Conservation (phyloP, 208 protist genomes). For the Wallacemonas sp. region DNA sequence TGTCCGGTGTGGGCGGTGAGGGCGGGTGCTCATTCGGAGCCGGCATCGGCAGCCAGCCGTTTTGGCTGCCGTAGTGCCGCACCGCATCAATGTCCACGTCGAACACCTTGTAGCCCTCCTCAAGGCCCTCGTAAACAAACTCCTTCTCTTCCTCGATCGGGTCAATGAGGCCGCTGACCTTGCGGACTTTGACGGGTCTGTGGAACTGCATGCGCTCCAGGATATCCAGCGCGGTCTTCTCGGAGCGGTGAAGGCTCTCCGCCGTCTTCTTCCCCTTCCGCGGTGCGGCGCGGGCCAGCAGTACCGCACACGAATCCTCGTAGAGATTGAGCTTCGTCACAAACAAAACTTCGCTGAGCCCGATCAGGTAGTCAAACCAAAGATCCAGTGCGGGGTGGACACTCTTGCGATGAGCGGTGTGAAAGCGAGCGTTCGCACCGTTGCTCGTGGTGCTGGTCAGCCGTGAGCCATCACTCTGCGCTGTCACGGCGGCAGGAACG, state of each 20-base stretch:
- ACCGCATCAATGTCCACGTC: slow-evolving; percentile 33
- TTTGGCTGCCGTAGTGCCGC: slow-evolving; percentile 4
- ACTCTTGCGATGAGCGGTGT: not conserved
- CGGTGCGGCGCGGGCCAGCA: slow-evolving; percentile 8
- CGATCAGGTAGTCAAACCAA: slow-evolving; percentile 52
- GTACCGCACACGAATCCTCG: slow-evolving; percentile 31
- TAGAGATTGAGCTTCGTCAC: slow-evolving; percentile 60
- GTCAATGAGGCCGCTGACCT: slow-evolving; percentile 32
- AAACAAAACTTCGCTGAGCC: slow-evolving; percentile 43
- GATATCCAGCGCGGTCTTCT: slow-evolving; percentile 5
- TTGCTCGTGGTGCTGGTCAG: not conserved
- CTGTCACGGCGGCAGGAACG: too few relatives aligned
- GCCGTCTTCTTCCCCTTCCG: not conserved
- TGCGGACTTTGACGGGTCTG: slow-evolving; percentile 17
- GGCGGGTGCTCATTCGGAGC: not conserved
- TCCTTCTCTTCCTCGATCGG: slow-evolving; percentile 51
- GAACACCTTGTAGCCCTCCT: slow-evolving; percentile 40
- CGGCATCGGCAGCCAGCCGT: not conserved
- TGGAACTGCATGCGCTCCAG: slow-evolving; percentile 29
- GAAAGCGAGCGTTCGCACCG: not conserved
- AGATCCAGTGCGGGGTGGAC: slow-evolving; percentile 20
- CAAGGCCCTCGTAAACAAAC: slow-evolving; percentile 38
- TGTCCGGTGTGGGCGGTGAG: not conserved
- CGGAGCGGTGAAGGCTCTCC: not conserved
- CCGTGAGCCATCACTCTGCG: not conserved